Evolutionary conservation across 257 asterid species (phyloP).

Genomic region (Gardenia jasminoides): DNA sequence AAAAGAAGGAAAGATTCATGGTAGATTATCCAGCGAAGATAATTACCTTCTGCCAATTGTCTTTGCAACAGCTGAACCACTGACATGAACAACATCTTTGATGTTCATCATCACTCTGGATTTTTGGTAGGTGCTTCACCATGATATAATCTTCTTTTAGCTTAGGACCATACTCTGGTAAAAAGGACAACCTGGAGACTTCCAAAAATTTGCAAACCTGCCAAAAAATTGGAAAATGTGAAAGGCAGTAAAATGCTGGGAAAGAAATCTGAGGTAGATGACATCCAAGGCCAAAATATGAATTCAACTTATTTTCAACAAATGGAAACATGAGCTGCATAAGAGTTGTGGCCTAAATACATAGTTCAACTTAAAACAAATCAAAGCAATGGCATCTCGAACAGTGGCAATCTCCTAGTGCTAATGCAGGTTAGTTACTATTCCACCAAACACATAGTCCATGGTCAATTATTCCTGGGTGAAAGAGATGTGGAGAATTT

Average conservation of each 20-base stretch:
- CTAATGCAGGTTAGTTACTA: neutral
- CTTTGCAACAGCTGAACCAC: conserved; percentile 66
- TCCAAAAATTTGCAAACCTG: conserved; percentile 97
- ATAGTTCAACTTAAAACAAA: neutral
- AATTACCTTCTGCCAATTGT: conserved; percentile 79
- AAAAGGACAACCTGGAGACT: conserved; percentile 90
- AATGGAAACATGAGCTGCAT: neutral
- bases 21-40: conserved; percentile 20
- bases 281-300: neutral
- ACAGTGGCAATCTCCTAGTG: neutral
- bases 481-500: neutral
- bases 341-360: neutral
- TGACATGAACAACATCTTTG: conserved; percentile 53
- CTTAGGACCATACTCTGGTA: conserved; percentile 84
- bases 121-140: conserved; percentile 60
- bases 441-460: neutral
- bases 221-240: conserved; percentile 15
- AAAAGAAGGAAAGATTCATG: neutral
- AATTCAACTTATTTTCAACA: neutral
- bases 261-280: neutral
- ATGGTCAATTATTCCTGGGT: neutral
- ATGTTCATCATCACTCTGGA: conserved; percentile 49
- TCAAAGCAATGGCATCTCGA: neutral
- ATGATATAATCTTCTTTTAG: conserved; percentile 85
- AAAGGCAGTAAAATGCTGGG: neutral